Evolutionary conservation across 176 grass and related monocot genomes (phyloP).

Genomic region (Zoysia pacifica): DNA sequence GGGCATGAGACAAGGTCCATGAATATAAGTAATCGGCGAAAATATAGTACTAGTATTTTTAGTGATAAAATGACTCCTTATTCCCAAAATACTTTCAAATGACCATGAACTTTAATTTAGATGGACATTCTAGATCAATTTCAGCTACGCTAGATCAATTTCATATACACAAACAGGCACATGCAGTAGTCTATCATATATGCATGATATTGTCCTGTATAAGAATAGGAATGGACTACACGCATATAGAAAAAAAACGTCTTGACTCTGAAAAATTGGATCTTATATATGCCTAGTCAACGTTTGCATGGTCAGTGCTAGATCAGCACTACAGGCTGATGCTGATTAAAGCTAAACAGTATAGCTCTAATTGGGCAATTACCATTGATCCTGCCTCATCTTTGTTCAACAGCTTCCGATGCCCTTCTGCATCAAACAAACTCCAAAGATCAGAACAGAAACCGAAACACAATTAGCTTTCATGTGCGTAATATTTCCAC

Average conservation of each 20-base stretch:
- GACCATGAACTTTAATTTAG: neutral
- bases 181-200: neutral
- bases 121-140: no score
- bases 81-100: neutral
- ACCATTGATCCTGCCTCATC: slow-evolving; percentile 36
- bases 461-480: neutral
- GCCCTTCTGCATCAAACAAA: slow-evolving; percentile 39
- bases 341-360: neutral
- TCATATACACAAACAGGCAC: neutral
- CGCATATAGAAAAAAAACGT: neutral
- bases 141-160: no score
- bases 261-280: neutral
- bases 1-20: neutral
- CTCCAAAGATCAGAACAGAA: slow-evolving; percentile 24
- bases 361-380: slow-evolving; percentile 6
- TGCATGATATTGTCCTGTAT: neutral
- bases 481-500: neutral
- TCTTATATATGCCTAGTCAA: slow-evolving; percentile 25
- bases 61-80: neutral
- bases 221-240: neutral
- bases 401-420: slow-evolving; percentile 32
- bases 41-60: neutral
- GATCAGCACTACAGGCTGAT: neutral
- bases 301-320: no score
- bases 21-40: neutral